phyloP scores from a whole-genome alignment of 306 rosid genomes.

The Gynostemma pentaphyllum region DNA sequence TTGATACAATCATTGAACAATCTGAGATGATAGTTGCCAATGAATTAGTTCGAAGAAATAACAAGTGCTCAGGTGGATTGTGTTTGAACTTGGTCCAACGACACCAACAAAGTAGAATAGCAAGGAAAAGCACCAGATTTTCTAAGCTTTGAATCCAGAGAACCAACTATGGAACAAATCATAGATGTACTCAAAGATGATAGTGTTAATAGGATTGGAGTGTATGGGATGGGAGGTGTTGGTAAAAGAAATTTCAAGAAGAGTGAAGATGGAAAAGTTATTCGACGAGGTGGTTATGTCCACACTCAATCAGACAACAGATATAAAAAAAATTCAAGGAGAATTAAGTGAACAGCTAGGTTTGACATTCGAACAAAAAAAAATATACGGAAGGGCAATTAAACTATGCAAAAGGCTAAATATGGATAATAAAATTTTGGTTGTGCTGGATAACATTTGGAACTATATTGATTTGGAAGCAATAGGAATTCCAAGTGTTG shows the following conservation, averaged over 20 bases:
- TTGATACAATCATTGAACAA: not conserved
- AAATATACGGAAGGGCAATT: too few relatives aligned
- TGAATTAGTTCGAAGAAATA: not conserved
- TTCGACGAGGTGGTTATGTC: not conserved
- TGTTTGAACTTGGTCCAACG: not conserved
- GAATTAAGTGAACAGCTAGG: too few relatives aligned
- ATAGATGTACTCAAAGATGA: too few relatives aligned
- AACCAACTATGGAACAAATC: too few relatives aligned
- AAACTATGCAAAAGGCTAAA: constrained; percentile 8
- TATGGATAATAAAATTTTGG: not conserved
- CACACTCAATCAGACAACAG: not conserved
- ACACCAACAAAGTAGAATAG: not conserved
- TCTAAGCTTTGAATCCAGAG: too few relatives aligned
- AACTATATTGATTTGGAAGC: constrained; percentile 11
- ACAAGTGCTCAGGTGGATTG: too few relatives aligned
- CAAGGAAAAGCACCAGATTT: not conserved
- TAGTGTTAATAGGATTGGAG: too few relatives aligned
- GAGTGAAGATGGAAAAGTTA: not conserved
- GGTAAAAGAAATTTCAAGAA: not conserved
- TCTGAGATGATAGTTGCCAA: too few relatives aligned
- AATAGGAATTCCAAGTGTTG: constrained; percentile 11
- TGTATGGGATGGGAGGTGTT: too few relatives aligned
- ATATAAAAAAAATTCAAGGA: not conserved
- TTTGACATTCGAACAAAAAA: too few relatives aligned
- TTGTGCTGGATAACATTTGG: constrained; percentile 32